phyloP scores from a whole-genome alignment of 2,329 filamentous ascomycete species.

The Colletotrichum salicis region DNA sequence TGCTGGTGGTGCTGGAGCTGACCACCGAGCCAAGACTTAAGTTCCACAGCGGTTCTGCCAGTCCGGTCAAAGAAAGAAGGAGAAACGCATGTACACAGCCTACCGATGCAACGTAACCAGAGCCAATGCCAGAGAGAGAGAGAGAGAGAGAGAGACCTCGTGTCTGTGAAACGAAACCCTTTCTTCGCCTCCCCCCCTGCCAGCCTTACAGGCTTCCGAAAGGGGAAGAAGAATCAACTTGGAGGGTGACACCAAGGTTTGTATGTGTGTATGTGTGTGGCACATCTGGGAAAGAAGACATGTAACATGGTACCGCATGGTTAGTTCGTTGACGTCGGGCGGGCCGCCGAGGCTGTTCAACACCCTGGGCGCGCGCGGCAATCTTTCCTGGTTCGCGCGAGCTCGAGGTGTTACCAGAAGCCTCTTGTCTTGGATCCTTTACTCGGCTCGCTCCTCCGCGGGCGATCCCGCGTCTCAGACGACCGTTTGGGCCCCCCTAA shows the following conservation, averaged over 20 bases:
- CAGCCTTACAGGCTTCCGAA: neutral
- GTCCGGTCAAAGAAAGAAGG: neutral
- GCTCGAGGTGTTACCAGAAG: neutral
- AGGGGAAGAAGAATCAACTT: neutral
- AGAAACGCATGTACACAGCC: neutral
- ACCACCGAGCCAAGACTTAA: neutral
- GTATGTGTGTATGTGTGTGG: too few species aligned
- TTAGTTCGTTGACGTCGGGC: neutral
- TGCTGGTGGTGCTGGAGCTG: neutral
- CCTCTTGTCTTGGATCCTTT: neutral
- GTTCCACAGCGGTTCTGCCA: neutral
- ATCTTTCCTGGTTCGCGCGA: neutral
- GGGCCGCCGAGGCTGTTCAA: neutral
- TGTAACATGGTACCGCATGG: too few species aligned
- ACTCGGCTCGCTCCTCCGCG: neutral
- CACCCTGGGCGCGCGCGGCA: neutral
- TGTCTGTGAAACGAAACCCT: neutral
- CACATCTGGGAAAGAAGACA: neutral
- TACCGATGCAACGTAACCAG: neutral
- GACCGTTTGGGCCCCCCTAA: neutral
- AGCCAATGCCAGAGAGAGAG: neutral
- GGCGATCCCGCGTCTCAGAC: neutral
- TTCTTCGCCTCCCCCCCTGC: neutral
- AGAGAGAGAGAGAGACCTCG: neutral
- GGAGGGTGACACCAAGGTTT: neutral